Base-by-base conservation (phyloP, 768 basidiomycete genomes). In the Leccinellum luteum region DNA sequence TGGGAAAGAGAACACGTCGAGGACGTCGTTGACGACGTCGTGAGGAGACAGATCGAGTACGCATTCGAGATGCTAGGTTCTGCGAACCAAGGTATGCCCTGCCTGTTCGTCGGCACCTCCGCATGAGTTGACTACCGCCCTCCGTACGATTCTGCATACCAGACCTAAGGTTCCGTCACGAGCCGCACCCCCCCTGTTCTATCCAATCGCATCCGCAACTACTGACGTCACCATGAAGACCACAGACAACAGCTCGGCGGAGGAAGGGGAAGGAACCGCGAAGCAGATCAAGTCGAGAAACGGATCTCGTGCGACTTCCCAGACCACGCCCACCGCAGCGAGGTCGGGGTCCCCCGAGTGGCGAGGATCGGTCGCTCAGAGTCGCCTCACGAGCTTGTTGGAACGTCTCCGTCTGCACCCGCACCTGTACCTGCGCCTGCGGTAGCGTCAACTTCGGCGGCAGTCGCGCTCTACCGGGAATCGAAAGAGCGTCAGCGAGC, bases 81-180 rank as follows among this genome's bases (percentile, higher is more conserved):
- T 45, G 78, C 75, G 21, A 70, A 75, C 27, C 70, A 71, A 35
- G 82, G 89, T 91, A 66, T 65, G 85, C 60, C 14, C 31, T 14
- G 12, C 41, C 4, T 1, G 17, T 31, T 48, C 48, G 34, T 31
- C 7, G 10, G 25, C 14, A 25, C 13, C 15, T 21, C 15, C 14
- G 10, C 2, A 2, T 15, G n/a, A 19, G 17, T 34, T 25, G 12
- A 8, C 0, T 23, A 48, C 51, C 61, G 6, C 57, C 55, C 10
- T 66, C 62, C 8, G 83, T 88, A 65, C 78, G 80, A 27, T 80
- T 92, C 55, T 88, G 85, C 59, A 83, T 93, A 8, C 88, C 88
- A 2, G 88, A 88, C 54, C 86, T 87, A 66, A 92, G 87, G 91
- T 92, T 84, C 70, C 83, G 85, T 56, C 81, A 88, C 19, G 87